Base-by-base conservation (phyloP, 2,329 filamentous ascomycete genomes). In the Neofusicoccum kwambonambiense region DNA sequence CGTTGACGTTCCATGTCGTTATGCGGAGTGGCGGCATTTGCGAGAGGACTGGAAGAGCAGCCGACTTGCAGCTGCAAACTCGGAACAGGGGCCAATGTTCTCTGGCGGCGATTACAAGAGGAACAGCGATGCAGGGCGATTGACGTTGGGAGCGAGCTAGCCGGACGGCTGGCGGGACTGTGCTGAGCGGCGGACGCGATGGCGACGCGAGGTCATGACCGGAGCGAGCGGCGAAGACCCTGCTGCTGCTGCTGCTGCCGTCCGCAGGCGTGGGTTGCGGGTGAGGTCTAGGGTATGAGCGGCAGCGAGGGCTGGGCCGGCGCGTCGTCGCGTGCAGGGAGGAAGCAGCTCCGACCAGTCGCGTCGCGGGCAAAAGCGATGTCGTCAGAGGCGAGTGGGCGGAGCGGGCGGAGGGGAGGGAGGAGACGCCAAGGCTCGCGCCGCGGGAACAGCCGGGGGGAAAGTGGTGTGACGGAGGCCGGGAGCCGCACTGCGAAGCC, bases 1-100 rank as follows among this genome's bases (percentile, higher is more conserved):
- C 82, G 68, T 84, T 84, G 72, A 84, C 82, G 72, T 84, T 84
- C 82, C 80, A 82, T 60, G 73, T 75, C 42, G 91, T 95, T 71
- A 97, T 92, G 67, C 92, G 88, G 68, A 96, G 81, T 90, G 64
- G 47, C 90, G 64, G 57, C 64, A 65, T 65, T 54, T 17, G 56
- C 12, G 11, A 6, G 27, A 22, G 17, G 22, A 50, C 7, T 13
- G 27, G 27, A n/a, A 50, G 49, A 34, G 15, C 13, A 35, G n/a
- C 8, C 27, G n/a, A 6, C 49, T 35, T 3, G 4, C 12, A 9
- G 27, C 3, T n/a, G 45, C 45, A 15, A 4, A 49, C 4, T 15
- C 22, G 45, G 3, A 19, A 13, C 45, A 31, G 27, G 45, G 3
- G 7, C 27, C 11, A 49, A 12, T 27, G 45, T 13, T 3, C 4